Evolutionary conservation across 2,329 filamentous ascomycete genomes (phyloP), one percentile per base, ranked within the genome.

Genomic region (Colletotrichum sp.): DNA sequence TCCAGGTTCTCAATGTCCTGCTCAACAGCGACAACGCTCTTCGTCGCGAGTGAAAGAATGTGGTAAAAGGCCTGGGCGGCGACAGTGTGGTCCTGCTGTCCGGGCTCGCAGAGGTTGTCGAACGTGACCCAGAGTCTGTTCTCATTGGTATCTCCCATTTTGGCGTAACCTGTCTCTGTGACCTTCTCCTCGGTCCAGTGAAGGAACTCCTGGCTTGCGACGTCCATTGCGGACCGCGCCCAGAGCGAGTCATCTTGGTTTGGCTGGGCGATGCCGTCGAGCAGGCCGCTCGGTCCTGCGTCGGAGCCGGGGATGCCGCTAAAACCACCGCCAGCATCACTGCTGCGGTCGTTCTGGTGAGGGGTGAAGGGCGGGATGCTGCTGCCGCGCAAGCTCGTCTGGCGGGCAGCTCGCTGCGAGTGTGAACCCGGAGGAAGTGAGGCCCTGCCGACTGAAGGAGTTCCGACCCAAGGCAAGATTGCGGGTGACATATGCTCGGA

Each of bases 41-140:
- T 95, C 3, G 92, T 95, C 8, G 91, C 93, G 59, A 97, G 88
- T 13, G 90, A 88, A 16, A 98, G 89, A 3, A 95, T 88, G 82
- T 97, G 94, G 85, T 94, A 91, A 81, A 95, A 93, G 0, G 92
- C 95, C 82, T 96, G 94, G 3, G 94, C 92, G 10, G 93, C 94
- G 15, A 95, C 92, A 34, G 91, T 86, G 44, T 87, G 89, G 34
- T 90, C 91, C 57, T 86, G 85, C 63, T 87, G 84, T 12, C 81
- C 81, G 0, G 92, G 89, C n/a, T 91, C 88, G 60, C 97, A 91
- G 12, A 98, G 85, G 65, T 92, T 86, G 62, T 93, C 91, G 81
- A 98, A 98, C 0, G 89, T 85, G 57, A 97, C 86, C 84, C 88
- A 91, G 18, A 81, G 83, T 13, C 84, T 82, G 57, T 78, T 76